These are phyloP conservation scores for Alternaria incomplexa DNA, from an alignment of 2,329 filamentous ascomycete genomes.

Conservation along the genomic window DNA sequence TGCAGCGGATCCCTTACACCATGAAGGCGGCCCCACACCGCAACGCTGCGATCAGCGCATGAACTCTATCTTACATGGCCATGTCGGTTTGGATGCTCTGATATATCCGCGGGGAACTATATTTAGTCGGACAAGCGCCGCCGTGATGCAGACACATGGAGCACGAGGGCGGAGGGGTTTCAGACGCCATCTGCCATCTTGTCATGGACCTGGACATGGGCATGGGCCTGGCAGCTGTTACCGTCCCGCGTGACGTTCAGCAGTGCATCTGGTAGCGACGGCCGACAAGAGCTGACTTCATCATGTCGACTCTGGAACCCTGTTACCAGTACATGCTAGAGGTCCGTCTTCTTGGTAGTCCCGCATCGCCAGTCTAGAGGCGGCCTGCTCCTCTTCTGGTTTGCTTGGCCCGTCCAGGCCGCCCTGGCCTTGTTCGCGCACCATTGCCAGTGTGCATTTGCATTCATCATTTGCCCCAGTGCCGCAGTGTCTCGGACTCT, in stretches of 20 bases:
- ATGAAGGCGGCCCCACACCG: slow-evolving; percentile 10
- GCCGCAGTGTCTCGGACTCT: slow-evolving; percentile 6
- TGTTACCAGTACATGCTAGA: neutral
- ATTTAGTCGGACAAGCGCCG: neutral
- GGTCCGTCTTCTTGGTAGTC: neutral
- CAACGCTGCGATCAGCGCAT: slow-evolving; percentile 7
- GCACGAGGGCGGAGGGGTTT: slow-evolving; percentile 3
- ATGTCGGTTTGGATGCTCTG: neutral
- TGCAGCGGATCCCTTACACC: neutral
- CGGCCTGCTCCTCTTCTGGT: slow-evolving; percentile 3
- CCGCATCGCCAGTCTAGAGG: slow-evolving; percentile 5
- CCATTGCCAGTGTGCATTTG: neutral
- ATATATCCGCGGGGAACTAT: neutral
- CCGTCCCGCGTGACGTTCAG: neutral
- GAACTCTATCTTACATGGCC: neutral
- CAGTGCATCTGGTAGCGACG: neutral
- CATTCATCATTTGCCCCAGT: slow-evolving; percentile 8
- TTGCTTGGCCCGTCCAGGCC: neutral
- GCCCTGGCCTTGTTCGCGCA: neutral
- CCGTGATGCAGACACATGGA: neutral
- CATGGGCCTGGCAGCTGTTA: slow-evolving; percentile 8
- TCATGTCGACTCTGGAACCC: neutral
- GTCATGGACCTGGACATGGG: neutral
- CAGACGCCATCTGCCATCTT: slow-evolving; percentile 7
- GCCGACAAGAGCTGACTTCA: neutral